Conservation (phyloP, 192 early-diverging fungal genomes). For the Coemansia sp. region DNA sequence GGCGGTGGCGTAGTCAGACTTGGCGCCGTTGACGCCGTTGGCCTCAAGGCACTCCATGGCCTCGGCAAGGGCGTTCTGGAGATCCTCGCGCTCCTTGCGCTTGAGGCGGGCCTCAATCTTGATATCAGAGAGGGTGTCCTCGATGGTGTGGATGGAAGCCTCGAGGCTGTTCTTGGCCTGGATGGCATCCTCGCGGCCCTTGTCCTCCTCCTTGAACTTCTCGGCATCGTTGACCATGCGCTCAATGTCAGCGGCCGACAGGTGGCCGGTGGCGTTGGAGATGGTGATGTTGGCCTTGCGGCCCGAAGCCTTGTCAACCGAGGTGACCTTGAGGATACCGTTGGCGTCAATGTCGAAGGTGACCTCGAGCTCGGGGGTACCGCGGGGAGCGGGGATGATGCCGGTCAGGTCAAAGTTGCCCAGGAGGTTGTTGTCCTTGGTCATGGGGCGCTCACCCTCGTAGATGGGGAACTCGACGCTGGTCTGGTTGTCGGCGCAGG, state of each 20-base stretch:
- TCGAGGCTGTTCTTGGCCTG: conserved; percentile 83
- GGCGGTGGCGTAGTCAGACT: conserved; percentile 61
- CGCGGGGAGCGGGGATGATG: conserved; percentile 76
- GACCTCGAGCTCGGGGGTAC: conserved; percentile 73
- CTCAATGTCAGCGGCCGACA: conserved; percentile 88
- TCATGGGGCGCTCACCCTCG: conserved; percentile 85
- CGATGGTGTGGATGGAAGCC: conserved; percentile 70
- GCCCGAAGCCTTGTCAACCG: conserved; percentile 89
- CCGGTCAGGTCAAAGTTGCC: conserved; percentile 80
- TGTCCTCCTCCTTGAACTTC: conserved; percentile 79
- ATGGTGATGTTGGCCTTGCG: conserved; percentile 91
- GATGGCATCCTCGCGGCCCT: conserved; percentile 68
- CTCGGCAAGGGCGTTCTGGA: conserved; percentile 73
- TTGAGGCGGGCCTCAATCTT: conserved; percentile 71
- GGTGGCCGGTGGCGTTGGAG: conserved; percentile 89
- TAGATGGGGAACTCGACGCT: conserved; percentile 81
- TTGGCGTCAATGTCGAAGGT: conserved; percentile 85
- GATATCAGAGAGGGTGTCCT: conserved; percentile 66
- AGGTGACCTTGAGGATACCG: conserved; percentile 87
- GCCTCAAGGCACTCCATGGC: conserved; percentile 73
- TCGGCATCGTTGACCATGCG: conserved; percentile 91
- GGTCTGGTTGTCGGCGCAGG: conserved; percentile 79
- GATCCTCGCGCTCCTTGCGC: conserved; percentile 66
- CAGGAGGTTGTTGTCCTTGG: conserved; percentile 89
- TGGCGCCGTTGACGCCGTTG: conserved; percentile 57